These are phyloP conservation scores for Spergularia bocconei DNA, from an alignment of 148 eudicot genomes.

Conservation along the genomic window DNA sequence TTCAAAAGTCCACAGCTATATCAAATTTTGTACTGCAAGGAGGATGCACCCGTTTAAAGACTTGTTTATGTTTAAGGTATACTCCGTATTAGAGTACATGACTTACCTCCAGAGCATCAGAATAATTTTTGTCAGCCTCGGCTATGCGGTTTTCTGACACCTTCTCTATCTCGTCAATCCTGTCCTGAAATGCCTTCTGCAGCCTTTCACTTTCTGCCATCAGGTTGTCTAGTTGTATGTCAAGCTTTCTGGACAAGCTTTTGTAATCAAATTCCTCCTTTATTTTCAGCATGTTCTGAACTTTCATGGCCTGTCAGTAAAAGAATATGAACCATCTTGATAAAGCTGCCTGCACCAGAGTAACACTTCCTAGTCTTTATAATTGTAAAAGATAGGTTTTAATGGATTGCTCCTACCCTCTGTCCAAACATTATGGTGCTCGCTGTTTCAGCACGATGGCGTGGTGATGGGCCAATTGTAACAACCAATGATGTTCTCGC, in stretches of 20 bases:
- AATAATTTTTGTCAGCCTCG: constrained; percentile 62
- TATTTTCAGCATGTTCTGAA: constrained; percentile 87
- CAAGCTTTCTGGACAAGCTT: constrained; percentile 87
- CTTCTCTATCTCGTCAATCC: constrained; percentile 57
- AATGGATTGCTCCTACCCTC: constrained; percentile 46
- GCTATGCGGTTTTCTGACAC: constrained; percentile 64
- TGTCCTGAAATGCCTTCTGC: constrained; percentile 75
- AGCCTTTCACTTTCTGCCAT: constrained; percentile 91
- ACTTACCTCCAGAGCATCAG: constrained; percentile 73
- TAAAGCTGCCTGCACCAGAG: background rate
- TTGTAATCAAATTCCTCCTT: constrained; percentile 97
- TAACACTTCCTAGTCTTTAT: background rate
- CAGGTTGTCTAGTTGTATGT: constrained; percentile 83
- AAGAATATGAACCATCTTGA: constrained; percentile 12
- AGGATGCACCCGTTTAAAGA: constrained; percentile 14
- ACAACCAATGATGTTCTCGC: constrained; percentile 85
- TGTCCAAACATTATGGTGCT: constrained; percentile 94
- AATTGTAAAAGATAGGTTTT: background rate
- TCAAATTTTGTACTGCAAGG: background rate
- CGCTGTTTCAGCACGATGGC: constrained; percentile 86
- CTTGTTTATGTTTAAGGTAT: background rate
- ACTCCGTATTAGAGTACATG: background rate
- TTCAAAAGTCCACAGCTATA: background rate
- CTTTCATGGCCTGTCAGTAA: constrained; percentile 69
- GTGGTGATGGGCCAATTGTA: constrained; percentile 89